Conservation (phyloP, 352 stramenopile genomes). For the Phytophthora macrochlamydospora region DNA sequence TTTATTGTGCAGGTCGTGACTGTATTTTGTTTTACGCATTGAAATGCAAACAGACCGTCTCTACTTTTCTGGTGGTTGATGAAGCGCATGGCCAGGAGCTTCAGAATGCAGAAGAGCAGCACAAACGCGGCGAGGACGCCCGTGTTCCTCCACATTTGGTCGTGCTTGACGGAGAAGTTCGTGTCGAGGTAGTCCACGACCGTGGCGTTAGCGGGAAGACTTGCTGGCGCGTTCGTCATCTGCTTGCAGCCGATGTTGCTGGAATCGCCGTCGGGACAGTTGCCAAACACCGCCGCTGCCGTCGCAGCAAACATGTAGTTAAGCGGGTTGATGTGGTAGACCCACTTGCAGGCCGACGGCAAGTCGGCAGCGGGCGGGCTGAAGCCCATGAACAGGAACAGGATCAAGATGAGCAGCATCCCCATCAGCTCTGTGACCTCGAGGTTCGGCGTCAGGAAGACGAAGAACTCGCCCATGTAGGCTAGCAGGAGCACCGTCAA, state of each 20-base stretch:
- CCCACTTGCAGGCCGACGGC: conserved; percentile 14
- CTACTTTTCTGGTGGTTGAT: conserved; percentile 46
- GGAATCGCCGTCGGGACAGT: conserved; percentile 17
- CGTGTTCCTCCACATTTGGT: conserved; percentile 15
- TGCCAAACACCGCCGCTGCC: conserved; percentile 25
- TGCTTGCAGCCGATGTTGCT: conserved; percentile 13
- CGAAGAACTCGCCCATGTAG: conserved; percentile 34
- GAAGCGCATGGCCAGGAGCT: conserved; percentile 34
- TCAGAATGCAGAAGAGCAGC: conserved; percentile 21
- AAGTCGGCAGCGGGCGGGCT: conserved; percentile 36
- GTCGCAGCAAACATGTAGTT: conserved; percentile 38
- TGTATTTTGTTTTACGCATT: neutral
- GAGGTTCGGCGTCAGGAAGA: conserved; percentile 39
- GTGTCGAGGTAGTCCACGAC: conserved; percentile 17
- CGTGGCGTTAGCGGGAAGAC: conserved; percentile 8
- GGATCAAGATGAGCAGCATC: conserved; percentile 34
- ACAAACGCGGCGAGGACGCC: conserved; percentile 12
- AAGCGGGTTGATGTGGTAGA: conserved; percentile 30
- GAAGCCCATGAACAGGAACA: conserved; percentile 39
- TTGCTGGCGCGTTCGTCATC: conserved; percentile 15
- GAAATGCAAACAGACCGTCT: neutral
- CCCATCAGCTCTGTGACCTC: conserved; percentile 28
- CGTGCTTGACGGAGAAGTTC: conserved; percentile 14
- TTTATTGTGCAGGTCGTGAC: too few relatives aligned
- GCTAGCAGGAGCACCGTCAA: conserved; percentile 30